phyloP scores from a whole-genome alignment of 331 rosid genomes.

The Rhamnella rubrinervis region DNA sequence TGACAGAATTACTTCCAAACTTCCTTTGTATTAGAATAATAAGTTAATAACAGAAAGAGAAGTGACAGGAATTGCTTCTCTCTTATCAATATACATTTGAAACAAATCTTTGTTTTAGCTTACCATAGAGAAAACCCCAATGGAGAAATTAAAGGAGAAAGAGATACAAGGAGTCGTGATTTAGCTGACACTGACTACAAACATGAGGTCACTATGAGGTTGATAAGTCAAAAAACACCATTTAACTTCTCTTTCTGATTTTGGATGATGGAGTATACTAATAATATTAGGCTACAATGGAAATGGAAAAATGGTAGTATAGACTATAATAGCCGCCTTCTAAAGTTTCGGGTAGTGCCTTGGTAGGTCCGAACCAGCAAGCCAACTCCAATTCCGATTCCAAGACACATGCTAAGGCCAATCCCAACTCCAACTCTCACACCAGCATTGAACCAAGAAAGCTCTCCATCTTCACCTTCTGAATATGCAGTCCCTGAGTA shows the following conservation, averaged over 20 bases:
- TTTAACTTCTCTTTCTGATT: background rate
- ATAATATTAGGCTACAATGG: slow-evolving; percentile 6
- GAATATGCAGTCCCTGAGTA: slow-evolving; percentile 43
- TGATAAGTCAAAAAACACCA: background rate
- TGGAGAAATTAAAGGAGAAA: background rate
- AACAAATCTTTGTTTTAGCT: too few species aligned
- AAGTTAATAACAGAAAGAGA: too few species aligned
- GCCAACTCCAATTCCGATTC: slow-evolving; percentile 77
- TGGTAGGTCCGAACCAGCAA: slow-evolving; percentile 69
- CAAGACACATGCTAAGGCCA: slow-evolving; percentile 77
- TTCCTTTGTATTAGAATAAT: too few species aligned
- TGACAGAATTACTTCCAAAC: too few species aligned
- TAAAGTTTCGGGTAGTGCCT: slow-evolving; percentile 61
- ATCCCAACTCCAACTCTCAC: slow-evolving; percentile 83
- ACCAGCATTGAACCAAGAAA: slow-evolving; percentile 83
- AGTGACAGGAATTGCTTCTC: too few species aligned
- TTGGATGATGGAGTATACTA: background rate
- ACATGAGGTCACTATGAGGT: background rate
- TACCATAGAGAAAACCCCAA: too few species aligned
- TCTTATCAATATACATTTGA: too few species aligned
- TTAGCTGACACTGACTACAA: background rate
- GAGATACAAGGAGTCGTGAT: background rate
- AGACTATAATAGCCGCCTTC: slow-evolving; percentile 44
- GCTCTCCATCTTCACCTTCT: slow-evolving; percentile 80
- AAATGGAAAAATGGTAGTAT: background rate